phyloP scores from a whole-genome alignment of 768 basidiomycete species.

The Serendipita sp. region DNA sequence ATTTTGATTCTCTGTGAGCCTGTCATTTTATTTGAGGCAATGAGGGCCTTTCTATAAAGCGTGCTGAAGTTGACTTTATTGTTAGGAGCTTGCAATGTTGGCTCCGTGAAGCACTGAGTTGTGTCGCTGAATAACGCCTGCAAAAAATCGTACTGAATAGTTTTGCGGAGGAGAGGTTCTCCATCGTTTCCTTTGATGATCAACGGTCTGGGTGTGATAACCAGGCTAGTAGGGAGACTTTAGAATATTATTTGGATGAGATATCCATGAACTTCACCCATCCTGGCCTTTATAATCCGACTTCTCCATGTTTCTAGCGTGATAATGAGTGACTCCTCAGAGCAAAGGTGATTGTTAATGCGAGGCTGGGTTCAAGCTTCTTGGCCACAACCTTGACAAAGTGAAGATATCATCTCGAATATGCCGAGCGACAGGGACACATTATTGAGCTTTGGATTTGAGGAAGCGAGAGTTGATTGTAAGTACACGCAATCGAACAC shows the following conservation, averaged over 20 bases:
- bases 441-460: slow-evolving; percentile 77
- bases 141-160: slow-evolving; percentile 70
- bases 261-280: neutral
- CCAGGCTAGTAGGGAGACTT: neutral
- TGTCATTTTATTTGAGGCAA: slow-evolving; percentile 53
- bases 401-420: no score
- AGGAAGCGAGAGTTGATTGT: slow-evolving; percentile 74
- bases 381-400: neutral
- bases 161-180: slow-evolving; percentile 46
- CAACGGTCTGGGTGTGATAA: slow-evolving; percentile 1
- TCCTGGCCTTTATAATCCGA: neutral
- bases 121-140: slow-evolving; percentile 59
- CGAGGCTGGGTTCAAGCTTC: neutral
- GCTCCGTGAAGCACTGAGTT: slow-evolving; percentile 45
- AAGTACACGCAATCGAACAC: slow-evolving; percentile 18
- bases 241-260: neutral
- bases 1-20: slow-evolving; percentile 59
- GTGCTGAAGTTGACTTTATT: slow-evolving; percentile 61
- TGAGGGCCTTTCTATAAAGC: slow-evolving; percentile 67
- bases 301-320: neutral
- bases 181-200: slow-evolving; percentile 27
- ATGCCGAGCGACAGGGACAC: slow-evolving; percentile 27
- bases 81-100: slow-evolving; percentile 28
- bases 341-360: neutral
- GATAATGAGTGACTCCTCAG: neutral